These are phyloP conservation scores for Rhizopus stolonifer DNA, from an alignment of 371 early-diverging fungal species.

Conservation along the genomic window DNA sequence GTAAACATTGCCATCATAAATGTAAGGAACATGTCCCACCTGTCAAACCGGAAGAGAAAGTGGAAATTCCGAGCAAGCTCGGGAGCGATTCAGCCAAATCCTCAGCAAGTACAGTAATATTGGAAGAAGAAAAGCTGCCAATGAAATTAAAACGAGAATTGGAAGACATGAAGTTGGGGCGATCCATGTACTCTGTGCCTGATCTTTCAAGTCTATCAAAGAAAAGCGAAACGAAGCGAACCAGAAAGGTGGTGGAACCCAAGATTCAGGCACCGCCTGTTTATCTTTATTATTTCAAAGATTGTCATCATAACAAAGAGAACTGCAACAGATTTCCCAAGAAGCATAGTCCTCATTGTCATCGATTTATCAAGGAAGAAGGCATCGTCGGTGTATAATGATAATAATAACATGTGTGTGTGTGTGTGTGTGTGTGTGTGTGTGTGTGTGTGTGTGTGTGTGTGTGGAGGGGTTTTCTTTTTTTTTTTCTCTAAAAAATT, in stretches of 20 bases:
- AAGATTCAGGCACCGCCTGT: background rate
- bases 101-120: conserved; percentile 11
- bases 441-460: no score
- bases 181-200: conserved; percentile 25
- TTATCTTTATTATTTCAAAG: background rate
- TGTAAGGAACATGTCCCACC: background rate
- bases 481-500: no score
- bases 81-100: conserved; percentile 1
- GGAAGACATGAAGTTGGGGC: conserved; percentile 15
- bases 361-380: conserved; percentile 6
- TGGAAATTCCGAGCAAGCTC: background rate
- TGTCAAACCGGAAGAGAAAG: background rate
- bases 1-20: background rate
- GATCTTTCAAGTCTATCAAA: conserved; percentile 3
- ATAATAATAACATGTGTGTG: background rate
- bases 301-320: background rate
- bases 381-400: background rate
- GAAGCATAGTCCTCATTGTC: background rate
- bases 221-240: background rate
- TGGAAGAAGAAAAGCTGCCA: conserved; percentile 12
- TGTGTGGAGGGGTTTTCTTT: no score
- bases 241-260: background rate
- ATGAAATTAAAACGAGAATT: conserved; percentile 19
- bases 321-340: background rate
- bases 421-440: no score